Percentiles rank a stretch among this genome's conserved stretches.
phyloP scores from a whole-genome alignment of 2,329 filamentous ascomycete genomes.

The Cladosporium sp. region DNA sequence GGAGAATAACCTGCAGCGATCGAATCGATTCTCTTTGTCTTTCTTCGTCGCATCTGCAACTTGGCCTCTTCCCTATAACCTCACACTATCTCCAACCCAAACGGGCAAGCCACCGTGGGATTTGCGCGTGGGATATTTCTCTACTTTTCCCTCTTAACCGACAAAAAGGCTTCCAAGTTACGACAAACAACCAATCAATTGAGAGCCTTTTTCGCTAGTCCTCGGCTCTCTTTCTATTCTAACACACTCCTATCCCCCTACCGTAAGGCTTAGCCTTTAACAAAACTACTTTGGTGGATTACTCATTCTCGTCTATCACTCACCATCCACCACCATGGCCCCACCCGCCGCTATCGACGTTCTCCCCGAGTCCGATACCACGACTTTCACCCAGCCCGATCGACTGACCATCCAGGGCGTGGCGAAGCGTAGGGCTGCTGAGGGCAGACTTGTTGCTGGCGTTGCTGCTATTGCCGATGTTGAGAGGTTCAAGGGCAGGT shows the following conservation, averaged over 20 bases:
- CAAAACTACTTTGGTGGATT: not conserved
- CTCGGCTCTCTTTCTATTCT: too few relatives aligned
- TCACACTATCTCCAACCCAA: constrained; percentile 7
- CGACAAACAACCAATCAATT: not conserved
- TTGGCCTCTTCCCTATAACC: constrained; percentile 2
- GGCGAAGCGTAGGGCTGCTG: constrained; percentile 62
- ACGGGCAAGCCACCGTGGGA: constrained; percentile 8
- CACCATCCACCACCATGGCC: too few relatives aligned
- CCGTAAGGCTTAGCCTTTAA: not conserved
- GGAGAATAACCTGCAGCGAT: too few relatives aligned
- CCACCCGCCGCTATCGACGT: constrained; percentile 38
- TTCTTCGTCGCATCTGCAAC: not conserved
- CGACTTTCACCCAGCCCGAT: constrained; percentile 42
- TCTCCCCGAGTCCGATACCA: constrained; percentile 44
- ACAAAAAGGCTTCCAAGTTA: not conserved
- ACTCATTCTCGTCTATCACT: not conserved
- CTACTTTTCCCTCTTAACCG: not conserved
- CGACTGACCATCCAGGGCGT: constrained; percentile 64
- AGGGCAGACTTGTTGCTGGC: constrained; percentile 68
- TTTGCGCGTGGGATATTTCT: constrained; percentile 9
- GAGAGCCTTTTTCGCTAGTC: not conserved
- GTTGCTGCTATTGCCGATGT: constrained; percentile 74
- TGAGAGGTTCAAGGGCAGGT: constrained; percentile 72
- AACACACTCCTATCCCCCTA: not conserved
- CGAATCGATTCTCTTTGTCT: not conserved